A percentile compares a stretch with the other conserved stretches of the same genome.
These are phyloP conservation scores for Phyllosticta citrichinensis DNA, from an alignment of 2,329 filamentous ascomycete species.

Conservation along the genomic window DNA sequence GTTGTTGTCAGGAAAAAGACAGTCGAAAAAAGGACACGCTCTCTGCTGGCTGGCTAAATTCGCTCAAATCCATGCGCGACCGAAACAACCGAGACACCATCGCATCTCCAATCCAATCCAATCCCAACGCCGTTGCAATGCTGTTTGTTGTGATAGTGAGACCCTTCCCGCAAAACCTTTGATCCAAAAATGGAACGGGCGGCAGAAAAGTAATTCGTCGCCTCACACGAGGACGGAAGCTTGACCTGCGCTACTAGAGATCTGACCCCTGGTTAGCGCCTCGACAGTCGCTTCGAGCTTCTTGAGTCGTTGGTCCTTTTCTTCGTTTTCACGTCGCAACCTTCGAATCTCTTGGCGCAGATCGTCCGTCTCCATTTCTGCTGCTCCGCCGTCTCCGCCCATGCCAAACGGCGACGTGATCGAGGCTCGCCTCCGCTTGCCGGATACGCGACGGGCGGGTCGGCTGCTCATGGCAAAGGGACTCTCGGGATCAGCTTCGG, in stretches of 20 bases:
- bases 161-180: background rate
- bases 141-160: background rate
- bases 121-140: background rate
- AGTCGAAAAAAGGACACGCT: background rate
- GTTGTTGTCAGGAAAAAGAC: background rate
- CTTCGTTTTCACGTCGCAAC: conserved; percentile 30
- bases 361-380: conserved; percentile 20
- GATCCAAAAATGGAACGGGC: background rate
- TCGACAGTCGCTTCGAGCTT: conserved; percentile 26
- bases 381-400: conserved; percentile 13
- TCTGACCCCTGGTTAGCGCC: conserved; percentile 5
- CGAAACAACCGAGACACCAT: background rate
- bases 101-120: background rate
- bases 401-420: conserved; percentile 16
- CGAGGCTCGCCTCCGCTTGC: conserved; percentile 25
- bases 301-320: conserved; percentile 29
- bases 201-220: background rate
- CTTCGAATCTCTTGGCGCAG: conserved; percentile 31
- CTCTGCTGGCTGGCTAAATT: background rate
- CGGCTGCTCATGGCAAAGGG: conserved; percentile 20
- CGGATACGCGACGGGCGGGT: conserved; percentile 10
- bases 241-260: background rate
- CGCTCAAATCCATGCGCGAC: background rate
- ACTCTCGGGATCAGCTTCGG: conserved; percentile 17
- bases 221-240: background rate